Percentiles rank a stretch among this genome's conserved stretches.
These are phyloP conservation scores for Amanita pseudoporphyria DNA, from an alignment of 768 basidiomycete species.

Conservation along the genomic window DNA sequence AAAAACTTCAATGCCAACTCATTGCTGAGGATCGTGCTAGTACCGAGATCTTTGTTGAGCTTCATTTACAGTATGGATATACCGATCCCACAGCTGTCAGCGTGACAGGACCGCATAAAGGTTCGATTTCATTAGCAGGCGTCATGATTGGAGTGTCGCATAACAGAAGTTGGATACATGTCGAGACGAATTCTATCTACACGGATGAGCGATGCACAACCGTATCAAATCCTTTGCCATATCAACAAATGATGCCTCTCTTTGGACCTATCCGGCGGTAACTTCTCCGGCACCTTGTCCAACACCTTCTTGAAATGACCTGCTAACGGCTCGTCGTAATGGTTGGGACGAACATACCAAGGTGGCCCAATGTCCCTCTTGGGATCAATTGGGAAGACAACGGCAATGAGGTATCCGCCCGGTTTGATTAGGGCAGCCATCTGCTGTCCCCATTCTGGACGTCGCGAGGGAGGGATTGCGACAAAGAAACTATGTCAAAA, in stretches of 20 bases:
- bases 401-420: conserved; percentile 53
- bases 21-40: too few relatives aligned
- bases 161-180: too few relatives aligned
- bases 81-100: too few relatives aligned
- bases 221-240: conserved; percentile 31
- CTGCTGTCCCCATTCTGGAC: conserved; percentile 47
- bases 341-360: conserved; percentile 46
- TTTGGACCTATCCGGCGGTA: conserved; percentile 24
- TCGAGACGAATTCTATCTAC: too few relatives aligned
- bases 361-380: conserved; percentile 46
- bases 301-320: conserved; percentile 43
- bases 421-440: conserved; percentile 47
- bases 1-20: too few relatives aligned
- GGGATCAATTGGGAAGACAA: conserved; percentile 47
- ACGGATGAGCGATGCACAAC: background rate
- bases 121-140: too few relatives aligned
- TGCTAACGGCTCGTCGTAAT: conserved; percentile 42
- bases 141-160: too few relatives aligned
- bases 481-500: conserved; percentile 51
- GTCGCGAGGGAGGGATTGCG: conserved; percentile 48
- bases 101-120: too few relatives aligned
- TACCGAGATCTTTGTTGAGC: too few relatives aligned
- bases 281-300: conserved; percentile 38
- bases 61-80: too few relatives aligned
- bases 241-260: conserved; percentile 45